phyloP scores from a whole-genome alignment of 177 flowering plant genomes.

The Telopea speciosissima region DNA sequence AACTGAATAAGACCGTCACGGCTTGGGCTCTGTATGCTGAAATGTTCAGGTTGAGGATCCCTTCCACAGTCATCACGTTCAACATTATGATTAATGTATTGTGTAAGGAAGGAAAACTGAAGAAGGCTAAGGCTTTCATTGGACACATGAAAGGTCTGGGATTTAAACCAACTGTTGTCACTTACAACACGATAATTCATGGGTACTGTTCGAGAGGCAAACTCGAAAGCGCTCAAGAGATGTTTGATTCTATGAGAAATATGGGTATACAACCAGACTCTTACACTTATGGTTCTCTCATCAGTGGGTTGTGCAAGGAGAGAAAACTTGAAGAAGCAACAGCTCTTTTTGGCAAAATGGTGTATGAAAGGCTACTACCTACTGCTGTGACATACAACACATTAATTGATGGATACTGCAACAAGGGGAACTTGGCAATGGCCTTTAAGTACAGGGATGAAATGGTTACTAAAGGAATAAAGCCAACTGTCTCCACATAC shows the following conservation, averaged over 20 bases:
- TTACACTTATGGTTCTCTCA: slow-evolving; percentile 52
- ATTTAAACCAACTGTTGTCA: slow-evolving; percentile 57
- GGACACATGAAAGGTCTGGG: slow-evolving; percentile 56
- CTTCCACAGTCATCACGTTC: slow-evolving; percentile 48
- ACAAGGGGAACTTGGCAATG: slow-evolving; percentile 46
- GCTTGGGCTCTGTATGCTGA: slow-evolving; percentile 84
- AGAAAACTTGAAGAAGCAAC: slow-evolving; percentile 59
- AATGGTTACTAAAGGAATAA: slow-evolving; percentile 54
- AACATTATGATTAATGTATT: slow-evolving; percentile 80
- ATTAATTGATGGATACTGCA: slow-evolving; percentile 73
- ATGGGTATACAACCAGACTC: slow-evolving; percentile 58
- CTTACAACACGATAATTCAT: slow-evolving; percentile 68
- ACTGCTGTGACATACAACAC: slow-evolving; percentile 55
- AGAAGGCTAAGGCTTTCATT: slow-evolving; percentile 64
- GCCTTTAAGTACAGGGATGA: slow-evolving; percentile 61
- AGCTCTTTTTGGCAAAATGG: slow-evolving; percentile 44
- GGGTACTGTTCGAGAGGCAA: slow-evolving; percentile 53
- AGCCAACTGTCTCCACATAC: slow-evolving; percentile 58
- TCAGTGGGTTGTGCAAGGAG: slow-evolving; percentile 58
- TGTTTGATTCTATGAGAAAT: slow-evolving; percentile 42
- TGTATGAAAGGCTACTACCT: slow-evolving; percentile 43
- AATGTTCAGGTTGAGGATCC: slow-evolving; percentile 71
- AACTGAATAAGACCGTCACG: slow-evolving; percentile 33
- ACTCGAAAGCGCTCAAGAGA: slow-evolving; percentile 40
- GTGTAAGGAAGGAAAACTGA: slow-evolving; percentile 84